Conservation (phyloP, 1,284 basidiomycete genomes). For the Moesziomyces globuligerus region DNA sequence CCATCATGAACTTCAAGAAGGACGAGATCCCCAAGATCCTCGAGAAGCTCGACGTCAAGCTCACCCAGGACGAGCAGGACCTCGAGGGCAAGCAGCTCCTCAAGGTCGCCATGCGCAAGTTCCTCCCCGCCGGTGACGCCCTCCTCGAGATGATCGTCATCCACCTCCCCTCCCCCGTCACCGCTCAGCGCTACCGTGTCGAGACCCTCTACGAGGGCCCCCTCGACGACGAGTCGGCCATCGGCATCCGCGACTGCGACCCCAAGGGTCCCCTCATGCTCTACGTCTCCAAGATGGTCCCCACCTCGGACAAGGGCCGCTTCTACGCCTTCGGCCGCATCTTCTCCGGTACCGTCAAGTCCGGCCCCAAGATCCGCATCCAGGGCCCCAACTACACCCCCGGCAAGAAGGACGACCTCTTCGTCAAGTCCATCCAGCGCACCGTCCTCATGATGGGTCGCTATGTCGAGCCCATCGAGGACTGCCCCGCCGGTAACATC, state of each 20-base stretch:
- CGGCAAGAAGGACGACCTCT: conserved; percentile 98
- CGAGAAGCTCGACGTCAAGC: conserved; percentile 96
- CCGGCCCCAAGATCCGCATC: conserved; percentile 98
- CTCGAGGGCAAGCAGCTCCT: conserved; percentile 96
- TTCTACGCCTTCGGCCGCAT: conserved; percentile 99
- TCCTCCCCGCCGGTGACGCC: conserved; percentile 98
- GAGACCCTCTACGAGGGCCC: conserved; percentile 99
- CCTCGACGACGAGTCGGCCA: conserved; percentile 99
- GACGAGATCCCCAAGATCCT: conserved; percentile 84
- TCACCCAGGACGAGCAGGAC: conserved; percentile 89
- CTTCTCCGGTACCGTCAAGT: conserved; percentile 96
- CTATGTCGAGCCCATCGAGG: conserved; percentile 97
- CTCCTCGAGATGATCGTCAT: conserved; percentile 99
- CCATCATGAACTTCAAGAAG: conserved; percentile 99
- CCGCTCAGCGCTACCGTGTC: conserved; percentile 97
- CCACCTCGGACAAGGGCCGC: conserved; percentile 99
- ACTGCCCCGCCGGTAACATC: conserved; percentile 99
- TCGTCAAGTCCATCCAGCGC: conserved; percentile 97
- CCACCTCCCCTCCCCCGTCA: conserved; percentile 89
- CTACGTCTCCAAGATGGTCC: conserved; percentile 99
- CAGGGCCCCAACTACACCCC: conserved; percentile 99
- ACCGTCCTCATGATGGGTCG: conserved; percentile 99
- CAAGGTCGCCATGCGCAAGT: conserved; percentile 99
- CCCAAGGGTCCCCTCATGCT: conserved; percentile 95
- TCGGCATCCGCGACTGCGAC: conserved; percentile 98